Evolutionary conservation across 2,329 filamentous ascomycete genomes (phyloP), one percentile per base, ranked within the genome.

Genomic region (Sarocladium brachiariae): DNA sequence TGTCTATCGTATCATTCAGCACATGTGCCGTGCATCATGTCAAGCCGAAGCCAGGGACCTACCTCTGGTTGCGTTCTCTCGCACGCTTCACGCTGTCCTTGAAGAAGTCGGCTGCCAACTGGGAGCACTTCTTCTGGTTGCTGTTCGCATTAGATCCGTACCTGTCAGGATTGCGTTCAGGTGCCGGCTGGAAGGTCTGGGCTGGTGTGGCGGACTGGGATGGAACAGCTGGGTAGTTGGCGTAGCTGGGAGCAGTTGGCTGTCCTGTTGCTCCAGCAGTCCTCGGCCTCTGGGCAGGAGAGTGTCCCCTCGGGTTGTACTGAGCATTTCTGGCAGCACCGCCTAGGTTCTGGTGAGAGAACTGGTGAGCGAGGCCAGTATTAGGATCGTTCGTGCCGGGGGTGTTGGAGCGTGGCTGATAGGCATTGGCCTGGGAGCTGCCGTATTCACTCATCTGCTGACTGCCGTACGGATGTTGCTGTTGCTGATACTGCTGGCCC

Each of bases 71-170:
- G 53, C 93, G 84, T 71, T 97, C 93, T 59, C 92, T 82, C 49
- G 93, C 93, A 60, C 93, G 83, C 75, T 96, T 92, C 51, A 99
- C 95, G 66, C 92, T 97, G 70, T 99, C 92, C 71, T 95, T 95
- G 81, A 97, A 99, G 75, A 97, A 97, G 60, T 93, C 90, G 51
- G 86, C 83, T 34, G 95, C 87, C 63, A 84, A 65, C 62, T 83
- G 79, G 13, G 78, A 79, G 65, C 82, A 85, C 63, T 83, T 84
- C 70, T 84, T 84, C 70, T 85, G 80, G 64, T 86, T 86, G 65
- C 82, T 83, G 61, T 84, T 82, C 57, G 81, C 75, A 58, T 80
- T 77, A 51, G 74, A 64, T 30, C 81, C 80, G 58, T 83, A 85
- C 62, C 87, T 88, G 63, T 95, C 89, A 2, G 90, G 89, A 70